Conservation (phyloP, 352 stramenopile genomes). For the Pythium phragmiticola region DNA sequence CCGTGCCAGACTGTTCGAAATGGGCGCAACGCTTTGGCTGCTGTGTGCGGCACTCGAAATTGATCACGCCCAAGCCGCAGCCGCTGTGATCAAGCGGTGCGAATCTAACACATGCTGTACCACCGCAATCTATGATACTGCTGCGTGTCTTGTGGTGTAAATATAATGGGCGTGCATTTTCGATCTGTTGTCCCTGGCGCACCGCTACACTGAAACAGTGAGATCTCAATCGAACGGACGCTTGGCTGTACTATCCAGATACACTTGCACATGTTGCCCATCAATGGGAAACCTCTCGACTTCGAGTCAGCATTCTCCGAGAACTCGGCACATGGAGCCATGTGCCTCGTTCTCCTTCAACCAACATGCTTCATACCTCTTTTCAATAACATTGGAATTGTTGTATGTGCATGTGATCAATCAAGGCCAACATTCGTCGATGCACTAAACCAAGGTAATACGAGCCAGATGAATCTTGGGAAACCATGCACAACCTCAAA, state of each 20-base stretch:
- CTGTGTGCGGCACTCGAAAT: constrained; percentile 46
- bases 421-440: background rate
- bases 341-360: constrained; percentile 8
- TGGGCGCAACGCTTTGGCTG: constrained; percentile 46
- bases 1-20: constrained; percentile 40
- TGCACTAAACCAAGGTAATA: background rate
- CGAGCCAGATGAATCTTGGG: constrained; percentile 9
- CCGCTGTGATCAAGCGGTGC: background rate
- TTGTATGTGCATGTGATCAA: background rate
- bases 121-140: background rate
- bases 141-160: background rate
- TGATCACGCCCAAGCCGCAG: constrained; percentile 10
- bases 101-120: background rate
- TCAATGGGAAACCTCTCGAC: background rate
- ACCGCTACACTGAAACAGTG: too few relatives aligned
- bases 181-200: background rate
- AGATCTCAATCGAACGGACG: too few relatives aligned
- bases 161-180: background rate
- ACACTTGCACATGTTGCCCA: too few relatives aligned
- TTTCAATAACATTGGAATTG: background rate
- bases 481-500: constrained; percentile 4
- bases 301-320: constrained; percentile 10
- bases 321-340: constrained; percentile 10
- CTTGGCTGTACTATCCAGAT: too few relatives aligned
- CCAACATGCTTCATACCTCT: background rate